Conservation (phyloP, 768 basidiomycete species). For the Hygrophoropsis aurantiaca region DNA sequence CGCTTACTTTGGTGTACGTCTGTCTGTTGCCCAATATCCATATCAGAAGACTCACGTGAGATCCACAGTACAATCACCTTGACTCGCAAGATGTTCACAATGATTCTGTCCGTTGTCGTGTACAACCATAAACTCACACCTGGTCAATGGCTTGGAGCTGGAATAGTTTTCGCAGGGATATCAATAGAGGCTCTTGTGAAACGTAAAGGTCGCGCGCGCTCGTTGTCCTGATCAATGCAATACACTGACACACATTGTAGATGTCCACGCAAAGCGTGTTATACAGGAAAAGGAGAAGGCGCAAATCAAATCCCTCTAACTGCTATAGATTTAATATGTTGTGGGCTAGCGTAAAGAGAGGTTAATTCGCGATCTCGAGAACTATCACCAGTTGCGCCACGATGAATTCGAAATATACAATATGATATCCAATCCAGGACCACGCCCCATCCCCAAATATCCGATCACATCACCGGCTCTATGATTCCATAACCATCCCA, state of each 20-base stretch:
- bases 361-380: too few relatives aligned
- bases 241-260: conserved; percentile 47
- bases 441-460: too few relatives aligned
- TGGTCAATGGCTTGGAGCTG: conserved; percentile 94
- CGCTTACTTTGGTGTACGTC: conserved; percentile 80
- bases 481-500: conserved; percentile 34
- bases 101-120: conserved; percentile 91
- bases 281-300: conserved; percentile 83
- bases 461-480: neutral
- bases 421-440: too few relatives aligned
- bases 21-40: conserved; percentile 2
- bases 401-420: too few relatives aligned
- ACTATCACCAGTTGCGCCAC: too few relatives aligned
- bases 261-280: conserved; percentile 78
- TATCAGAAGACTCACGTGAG: conserved; percentile 9
- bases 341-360: neutral
- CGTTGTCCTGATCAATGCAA: conserved; percentile 1
- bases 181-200: conserved; percentile 92
- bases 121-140: conserved; percentile 82
- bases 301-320: conserved; percentile 73
- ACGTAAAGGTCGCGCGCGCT: conserved; percentile 55
- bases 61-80: conserved; percentile 82
- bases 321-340: neutral
- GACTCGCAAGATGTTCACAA: conserved; percentile 96
- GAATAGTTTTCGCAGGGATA: conserved; percentile 92